phyloP scores from a whole-genome alignment of 768 basidiomycete species.

The Serpula lacrymans region DNA sequence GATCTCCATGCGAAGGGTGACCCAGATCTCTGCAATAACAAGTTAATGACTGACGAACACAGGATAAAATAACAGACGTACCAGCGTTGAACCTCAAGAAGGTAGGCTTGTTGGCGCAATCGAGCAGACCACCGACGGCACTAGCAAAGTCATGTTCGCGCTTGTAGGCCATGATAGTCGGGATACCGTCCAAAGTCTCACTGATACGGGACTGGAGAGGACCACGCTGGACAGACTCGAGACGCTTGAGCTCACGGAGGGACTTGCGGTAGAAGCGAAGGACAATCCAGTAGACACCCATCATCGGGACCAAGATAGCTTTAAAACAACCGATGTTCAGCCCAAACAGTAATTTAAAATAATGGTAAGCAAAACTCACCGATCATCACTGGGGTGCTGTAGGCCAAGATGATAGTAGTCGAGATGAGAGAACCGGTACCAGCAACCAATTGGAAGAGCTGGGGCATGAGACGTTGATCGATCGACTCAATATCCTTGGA shows the following conservation, averaged over 20 bases:
- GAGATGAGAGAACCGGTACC: constrained; percentile 21
- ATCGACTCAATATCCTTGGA: constrained; percentile 39
- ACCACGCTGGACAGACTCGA: constrained; percentile 43
- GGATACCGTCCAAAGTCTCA: constrained; percentile 46
- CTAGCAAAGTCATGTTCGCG: constrained; percentile 23
- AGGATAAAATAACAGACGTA: constrained; percentile 10
- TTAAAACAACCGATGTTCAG: constrained; percentile 13
- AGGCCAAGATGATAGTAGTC: constrained; percentile 18
- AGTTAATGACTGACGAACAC: constrained; percentile 2
- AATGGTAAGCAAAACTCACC: constrained; percentile 32
- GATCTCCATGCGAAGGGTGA: constrained; percentile 27
- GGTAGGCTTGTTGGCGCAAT: constrained; percentile 24
- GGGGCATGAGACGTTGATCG: constrained; percentile 34
- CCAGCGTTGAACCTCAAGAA: constrained; percentile 24
- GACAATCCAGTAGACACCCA: constrained; percentile 36
- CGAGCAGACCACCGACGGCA: constrained; percentile 17
- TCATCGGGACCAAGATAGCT: constrained; percentile 21
- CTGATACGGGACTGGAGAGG: constrained; percentile 50
- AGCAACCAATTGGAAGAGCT: constrained; percentile 23
- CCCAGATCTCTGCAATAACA: constrained; percentile 25
- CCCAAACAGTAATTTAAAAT: constrained; percentile 16
- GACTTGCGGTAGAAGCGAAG: constrained; percentile 46
- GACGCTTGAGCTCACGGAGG: constrained; percentile 44
- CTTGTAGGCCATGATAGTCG: constrained; percentile 47
- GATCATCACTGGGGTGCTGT: constrained; percentile 28